A percentile compares a stretch with the other conserved stretches of the same genome.
phyloP scores from a whole-genome alignment of 176 grass and related monocot genomes.

The Poa annua region DNA sequence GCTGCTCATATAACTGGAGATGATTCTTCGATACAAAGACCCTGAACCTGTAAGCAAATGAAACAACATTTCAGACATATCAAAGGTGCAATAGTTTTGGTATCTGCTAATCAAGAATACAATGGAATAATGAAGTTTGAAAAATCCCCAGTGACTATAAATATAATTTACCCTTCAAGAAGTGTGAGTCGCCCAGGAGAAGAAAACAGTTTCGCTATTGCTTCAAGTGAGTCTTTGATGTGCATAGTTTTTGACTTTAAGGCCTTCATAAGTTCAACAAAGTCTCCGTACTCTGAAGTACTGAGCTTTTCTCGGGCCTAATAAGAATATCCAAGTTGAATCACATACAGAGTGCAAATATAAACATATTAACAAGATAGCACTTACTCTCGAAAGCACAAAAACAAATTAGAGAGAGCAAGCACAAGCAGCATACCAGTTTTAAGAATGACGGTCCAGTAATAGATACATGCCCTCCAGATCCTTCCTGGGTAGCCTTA shows the following conservation, averaged over 20 bases:
- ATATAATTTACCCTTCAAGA: slow-evolving; percentile 74
- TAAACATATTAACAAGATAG: slow-evolving; percentile 26
- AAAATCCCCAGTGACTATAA: slow-evolving; percentile 8
- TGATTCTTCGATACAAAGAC: slow-evolving; percentile 85
- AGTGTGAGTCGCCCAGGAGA: slow-evolving; percentile 61
- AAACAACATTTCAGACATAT: slow-evolving; percentile 44
- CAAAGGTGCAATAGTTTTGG: slow-evolving; percentile 26
- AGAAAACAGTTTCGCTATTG: slow-evolving; percentile 88
- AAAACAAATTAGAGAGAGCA: slow-evolving; percentile 27
- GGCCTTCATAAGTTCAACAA: slow-evolving; percentile 89
- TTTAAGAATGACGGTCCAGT: slow-evolving; percentile 71
- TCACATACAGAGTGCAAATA: slow-evolving; percentile 14
- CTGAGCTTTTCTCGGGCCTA: slow-evolving; percentile 78
- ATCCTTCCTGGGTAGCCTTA: slow-evolving; percentile 45
- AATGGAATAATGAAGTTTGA: slow-evolving; percentile 25
- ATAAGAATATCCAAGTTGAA: slow-evolving; percentile 42
- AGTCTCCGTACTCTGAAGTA: slow-evolving; percentile 73
- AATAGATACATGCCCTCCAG: slow-evolving; percentile 50
- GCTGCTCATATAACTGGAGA: slow-evolving; percentile 74
- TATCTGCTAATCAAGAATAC: slow-evolving; percentile 11
- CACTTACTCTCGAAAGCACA: slow-evolving; percentile 27
- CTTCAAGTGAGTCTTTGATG: slow-evolving; percentile 67
- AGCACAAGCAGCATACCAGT: slow-evolving; percentile 57
- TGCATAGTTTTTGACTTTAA: slow-evolving; percentile 79
- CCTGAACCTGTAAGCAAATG: slow-evolving; percentile 71